Evolutionary conservation across 2,329 filamentous ascomycete genomes (phyloP), one percentile per base, ranked within the genome.

Genomic region (Dactylonectria estremocensis): DNA sequence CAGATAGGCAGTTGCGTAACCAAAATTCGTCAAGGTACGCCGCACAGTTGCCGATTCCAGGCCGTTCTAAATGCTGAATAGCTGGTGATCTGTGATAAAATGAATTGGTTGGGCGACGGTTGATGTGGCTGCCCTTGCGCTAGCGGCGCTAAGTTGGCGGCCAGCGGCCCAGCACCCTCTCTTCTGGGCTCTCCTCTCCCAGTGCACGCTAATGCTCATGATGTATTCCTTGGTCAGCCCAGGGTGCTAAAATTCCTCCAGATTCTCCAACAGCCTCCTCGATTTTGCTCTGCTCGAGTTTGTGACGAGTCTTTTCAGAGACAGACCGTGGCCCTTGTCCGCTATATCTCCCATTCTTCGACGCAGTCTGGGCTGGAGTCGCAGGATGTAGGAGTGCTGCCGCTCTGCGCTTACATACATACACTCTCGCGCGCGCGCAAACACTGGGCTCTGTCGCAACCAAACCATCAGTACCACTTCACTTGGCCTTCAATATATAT

Each of bases 41-140:
- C 50, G 31, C 50, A 53, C 50, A 35, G 31, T n/a, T 53, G 28
- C 67, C 66, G 61, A 71, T 74, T 76, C 64, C 60, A 70, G 67
- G 65, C 72, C 56, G 50, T 71, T 74, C 67, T 65, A 28, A 28
- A 28, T 28, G 24, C 24, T 28, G 24, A 28, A 28, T 28, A 54
- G 69, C 69, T 69, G 74, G 53, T 72, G 73, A 73, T 74, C 73
- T 62, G 56, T 66, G 45, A 69, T 43, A 46, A 71, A 71, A 63
- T 66, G 8, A 71, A 68, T 60, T 48, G 69, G 55, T 60, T 69
- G 70, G 70, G 62, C 55, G 56, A 69, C 72, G 59, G 70, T 68
- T 73, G 67, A 61, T 50, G 61, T 73, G 73, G 70, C 67, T 74
- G 68, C 59, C 59, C 57, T 59, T 4, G 59, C 63, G 59, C 66